Percentiles rank a stretch among this genome's conserved stretches.
Conservation (phyloP, 495 filamentous ascomycete genomes). For the Tuber magnatum region DNA sequence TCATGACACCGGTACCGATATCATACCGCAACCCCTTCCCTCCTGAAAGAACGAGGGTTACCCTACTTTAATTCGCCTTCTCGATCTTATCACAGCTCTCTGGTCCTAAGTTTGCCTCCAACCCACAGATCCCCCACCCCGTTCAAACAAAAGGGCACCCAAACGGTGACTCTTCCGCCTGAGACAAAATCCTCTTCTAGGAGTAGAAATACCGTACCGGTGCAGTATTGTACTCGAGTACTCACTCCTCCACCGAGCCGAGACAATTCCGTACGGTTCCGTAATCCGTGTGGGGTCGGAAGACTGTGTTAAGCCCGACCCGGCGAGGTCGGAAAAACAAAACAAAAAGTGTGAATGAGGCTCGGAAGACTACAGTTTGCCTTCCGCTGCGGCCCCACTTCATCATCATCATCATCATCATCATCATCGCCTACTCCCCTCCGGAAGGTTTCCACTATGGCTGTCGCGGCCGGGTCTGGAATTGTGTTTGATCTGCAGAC, state of each 20-base stretch:
- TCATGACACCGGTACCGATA: no score
- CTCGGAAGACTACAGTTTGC: background rate
- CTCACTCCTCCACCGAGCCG: background rate
- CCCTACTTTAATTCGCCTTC: background rate
- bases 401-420: background rate
- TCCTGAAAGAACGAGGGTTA: background rate
- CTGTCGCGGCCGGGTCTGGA: background rate
- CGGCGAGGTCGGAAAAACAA: background rate
- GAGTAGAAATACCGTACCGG: background rate
- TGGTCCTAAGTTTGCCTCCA: background rate
- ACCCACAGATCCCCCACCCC: background rate
- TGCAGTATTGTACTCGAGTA: background rate
- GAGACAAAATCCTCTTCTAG: background rate
- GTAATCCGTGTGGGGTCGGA: background rate
- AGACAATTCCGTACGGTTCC: background rate
- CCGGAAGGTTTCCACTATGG: background rate
- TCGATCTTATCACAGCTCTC: background rate
- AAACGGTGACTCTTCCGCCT: background rate
- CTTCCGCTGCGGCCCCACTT: background rate
- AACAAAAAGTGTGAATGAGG: background rate
- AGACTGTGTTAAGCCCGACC: background rate
- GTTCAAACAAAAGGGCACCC: background rate
- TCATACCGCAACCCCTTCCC: no score
- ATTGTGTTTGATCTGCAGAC: background rate
- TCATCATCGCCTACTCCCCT: background rate